Base-by-base conservation (phyloP, 805 yeast species). In the Nakazawaea ernobii region DNA sequence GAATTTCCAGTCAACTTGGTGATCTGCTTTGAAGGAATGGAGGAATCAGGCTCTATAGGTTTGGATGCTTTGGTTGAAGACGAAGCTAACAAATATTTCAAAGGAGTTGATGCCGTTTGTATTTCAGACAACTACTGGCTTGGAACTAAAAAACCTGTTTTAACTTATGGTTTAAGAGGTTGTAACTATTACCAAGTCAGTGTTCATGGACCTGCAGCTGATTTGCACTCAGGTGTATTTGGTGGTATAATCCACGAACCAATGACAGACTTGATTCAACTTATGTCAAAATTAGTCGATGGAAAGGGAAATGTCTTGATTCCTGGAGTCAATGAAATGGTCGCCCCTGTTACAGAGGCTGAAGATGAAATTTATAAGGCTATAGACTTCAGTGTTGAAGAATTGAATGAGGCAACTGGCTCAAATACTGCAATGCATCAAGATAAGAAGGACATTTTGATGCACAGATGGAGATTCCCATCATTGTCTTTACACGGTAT, bases 391-490 rank as follows among this genome's bases (percentile, higher is more conserved):
- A 80, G 84, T 42, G 77, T 91, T 46, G 82, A 77, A 35, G 98
- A 91, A 57, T 79, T 94, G 65, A 86, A 91, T 62, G 81, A 79
- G 17, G 96, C 97, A 42, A 74, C 92, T 15, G 97, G 98, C 44
- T 84, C 97, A 8, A 65, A 88, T 53, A 90, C 97, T 40, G 80
- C 90, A 33, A 74, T 91, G 51, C 84, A 83, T 70, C 74, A 80
- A 53, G 75, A 77, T 64, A 87, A 89, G 69, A 82, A 89, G 70
- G 84, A 83, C 50, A 90, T 95, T 50, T 77, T 94, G 59, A 92
- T 90, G 86, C 97, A 91, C 68, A 83, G 99, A 78, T 94, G 99
- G 99, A 85, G 99, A 76, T 90, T 75, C 70, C 99, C 99, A 48
- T 89, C 98, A 7, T 74, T 94, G 59, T 91, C 98, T 2, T 67